Evolutionary conservation across 306 rosid genomes (phyloP), one percentile per base, ranked within the genome.

Genomic region (Mimosa pudica): DNA sequence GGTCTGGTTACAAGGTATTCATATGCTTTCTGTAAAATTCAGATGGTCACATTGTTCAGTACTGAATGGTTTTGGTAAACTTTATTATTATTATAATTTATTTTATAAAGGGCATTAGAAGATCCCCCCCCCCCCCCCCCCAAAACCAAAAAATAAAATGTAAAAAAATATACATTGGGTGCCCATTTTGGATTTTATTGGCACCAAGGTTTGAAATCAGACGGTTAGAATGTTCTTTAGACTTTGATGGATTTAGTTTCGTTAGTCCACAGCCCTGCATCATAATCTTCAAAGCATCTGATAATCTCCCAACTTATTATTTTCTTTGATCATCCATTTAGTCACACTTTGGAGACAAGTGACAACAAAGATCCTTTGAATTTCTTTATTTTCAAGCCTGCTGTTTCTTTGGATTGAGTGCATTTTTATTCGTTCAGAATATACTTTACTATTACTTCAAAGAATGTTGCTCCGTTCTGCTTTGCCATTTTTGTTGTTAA

Each of bases 1-100:
- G 98, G 98, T 77, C 89, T 93, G 73, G 96, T 95, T 75, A 93
- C 99, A 54, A 95, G 98, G 98, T 95, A 73, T 81, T 63, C 48
- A 38, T 54, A 55, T 10, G 52, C 55, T 64, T 64, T 58, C 17
- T 17, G 44, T 65, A 55, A 24, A 18, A 38, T 44, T 32, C 70
- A 24, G 30, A 24, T 24, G 30, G 30, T 41, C 17, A 46, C 70
- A 48, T 80, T 73, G 14, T 74, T 65, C 38, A 44, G 10, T 42
- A 79, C 51, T 61, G 44, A 46, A 46, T 2, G 49, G 51, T 77
- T 74, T 74, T 74, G 3, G 42, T 38, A 38, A 38, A 38, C 3
- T 38, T 38, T 38, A 38, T 38, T 38, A 24, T 24, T 24, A 24
- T 24, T 38, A 38, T 38, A 38, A 38, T 38, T 38, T 2, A 38